Percentiles rank a stretch among this genome's conserved stretches.
These are phyloP conservation scores for Naganishia sp. DNA, from an alignment of 1,284 basidiomycete species.

Conservation along the genomic window DNA sequence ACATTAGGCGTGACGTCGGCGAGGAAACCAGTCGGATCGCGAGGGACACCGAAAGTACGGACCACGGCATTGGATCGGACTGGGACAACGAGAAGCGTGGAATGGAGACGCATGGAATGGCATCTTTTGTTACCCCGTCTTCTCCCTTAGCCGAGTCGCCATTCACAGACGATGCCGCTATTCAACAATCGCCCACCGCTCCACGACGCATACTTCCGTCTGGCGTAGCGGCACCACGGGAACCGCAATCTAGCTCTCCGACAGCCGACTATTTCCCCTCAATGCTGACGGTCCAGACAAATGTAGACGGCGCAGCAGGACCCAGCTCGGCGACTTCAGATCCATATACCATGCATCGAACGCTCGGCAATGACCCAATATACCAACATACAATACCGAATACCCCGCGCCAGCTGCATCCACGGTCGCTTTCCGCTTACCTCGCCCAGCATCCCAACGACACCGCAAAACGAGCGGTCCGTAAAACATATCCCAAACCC, in stretches of 20 bases:
- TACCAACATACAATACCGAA: constrained; percentile 25
- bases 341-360: constrained; percentile 21
- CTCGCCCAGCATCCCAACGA: constrained; percentile 44
- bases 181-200: neutral
- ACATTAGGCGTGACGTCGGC: neutral
- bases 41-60: neutral
- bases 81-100: neutral
- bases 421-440: constrained; percentile 43
- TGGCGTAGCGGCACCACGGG: neutral
- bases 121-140: neutral
- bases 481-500: constrained; percentile 44
- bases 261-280: constrained; percentile 20
- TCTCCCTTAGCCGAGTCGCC: constrained; percentile 5
- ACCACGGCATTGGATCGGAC: no score
- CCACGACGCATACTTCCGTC: neutral
- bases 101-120: neutral
- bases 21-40: neutral
- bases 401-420: constrained; percentile 27
- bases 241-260: neutral
- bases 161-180: constrained; percentile 17
- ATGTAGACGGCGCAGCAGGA: neutral
- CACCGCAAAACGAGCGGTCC: constrained; percentile 43
- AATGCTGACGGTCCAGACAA: constrained; percentile 3
- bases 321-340: constrained; percentile 6
- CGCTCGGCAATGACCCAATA: constrained; percentile 20